phyloP scores from a whole-genome alignment of 176 grass and related monocot genomes.

The Hyparrhenia diplandra region DNA sequence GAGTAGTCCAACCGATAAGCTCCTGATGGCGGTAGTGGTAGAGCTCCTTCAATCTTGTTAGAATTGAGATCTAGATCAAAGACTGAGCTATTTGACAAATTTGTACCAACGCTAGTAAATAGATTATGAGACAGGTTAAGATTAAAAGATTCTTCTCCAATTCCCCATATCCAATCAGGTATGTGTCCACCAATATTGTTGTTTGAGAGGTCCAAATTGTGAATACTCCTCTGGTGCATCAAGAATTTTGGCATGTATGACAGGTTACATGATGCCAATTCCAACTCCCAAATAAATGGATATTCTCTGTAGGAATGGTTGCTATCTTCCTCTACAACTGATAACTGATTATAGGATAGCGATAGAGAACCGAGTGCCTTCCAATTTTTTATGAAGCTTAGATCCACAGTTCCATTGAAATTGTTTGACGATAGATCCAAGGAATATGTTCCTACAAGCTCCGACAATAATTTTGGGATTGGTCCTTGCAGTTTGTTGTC shows the following conservation, averaged over 20 bases:
- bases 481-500: constrained; percentile 40
- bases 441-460: constrained; percentile 8
- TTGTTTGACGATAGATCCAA: constrained; percentile 50
- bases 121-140: constrained; percentile 50
- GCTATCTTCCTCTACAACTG: constrained; percentile 11
- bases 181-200: constrained; percentile 46
- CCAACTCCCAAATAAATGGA: constrained; percentile 16
- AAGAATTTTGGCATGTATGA: constrained; percentile 42
- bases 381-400: constrained; percentile 8
- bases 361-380: background rate
- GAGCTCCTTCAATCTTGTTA: constrained; percentile 43
- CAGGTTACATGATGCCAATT: constrained; percentile 53
- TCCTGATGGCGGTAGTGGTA: constrained; percentile 39
- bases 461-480: constrained; percentile 30
- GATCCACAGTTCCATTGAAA: constrained; percentile 22
- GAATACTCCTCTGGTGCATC: constrained; percentile 14
- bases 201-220: constrained; percentile 43
- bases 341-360: background rate
- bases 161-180: constrained; percentile 51
- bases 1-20: constrained; percentile 37
- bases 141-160: background rate
- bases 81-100: background rate
- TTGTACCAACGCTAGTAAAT: constrained; percentile 7
- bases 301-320: background rate
- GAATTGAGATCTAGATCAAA: constrained; percentile 36